Evolutionary conservation across 805 yeast genomes (phyloP).

Genomic region (Nematodospora valgi): DNA sequence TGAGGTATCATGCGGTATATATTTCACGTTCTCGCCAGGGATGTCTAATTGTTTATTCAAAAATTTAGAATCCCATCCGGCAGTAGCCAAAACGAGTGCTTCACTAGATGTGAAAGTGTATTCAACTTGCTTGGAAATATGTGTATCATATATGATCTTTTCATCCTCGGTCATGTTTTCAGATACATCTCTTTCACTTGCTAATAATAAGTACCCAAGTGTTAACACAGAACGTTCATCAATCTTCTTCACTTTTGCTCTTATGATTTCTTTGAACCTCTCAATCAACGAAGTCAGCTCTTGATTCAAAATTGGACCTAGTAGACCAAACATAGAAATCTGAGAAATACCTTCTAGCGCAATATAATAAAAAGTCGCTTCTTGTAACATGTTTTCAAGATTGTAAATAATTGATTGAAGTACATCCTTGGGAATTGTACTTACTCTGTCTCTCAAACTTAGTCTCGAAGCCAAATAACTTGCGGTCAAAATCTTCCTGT

Average conservation of each 20-base stretch:
- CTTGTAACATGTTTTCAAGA: conserved; percentile 15
- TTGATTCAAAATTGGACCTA: conserved; percentile 21
- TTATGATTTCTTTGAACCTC: conserved; percentile 20
- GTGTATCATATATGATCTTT: conserved; percentile 50
- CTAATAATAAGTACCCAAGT: conserved; percentile 53
- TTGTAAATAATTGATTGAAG: conserved; percentile 11
- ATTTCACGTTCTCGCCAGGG: conserved; percentile 25
- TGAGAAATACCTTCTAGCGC: conserved; percentile 43
- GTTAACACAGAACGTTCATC: conserved; percentile 60
- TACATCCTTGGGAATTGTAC: conserved; percentile 12
- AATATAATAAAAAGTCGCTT: conserved; percentile 18
- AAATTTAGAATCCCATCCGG: conserved; percentile 70
- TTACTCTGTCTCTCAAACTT: conserved; percentile 26
- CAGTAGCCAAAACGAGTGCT: conserved; percentile 65
- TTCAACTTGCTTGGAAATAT: conserved; percentile 70
- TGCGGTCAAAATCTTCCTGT: conserved; percentile 25
- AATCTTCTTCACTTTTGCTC: conserved; percentile 45
- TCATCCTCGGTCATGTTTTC: conserved; percentile 34
- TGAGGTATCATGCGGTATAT: conserved; percentile 16
- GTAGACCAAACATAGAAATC: conserved; percentile 42
- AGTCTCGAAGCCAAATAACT: conserved; percentile 50
- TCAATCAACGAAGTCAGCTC: conserved; percentile 9
- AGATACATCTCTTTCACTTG: conserved; percentile 16
- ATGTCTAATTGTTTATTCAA: conserved; percentile 55
- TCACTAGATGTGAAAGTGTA: conserved; percentile 79